Conservation (phyloP, 768 basidiomycete genomes). For the Termitomyces bulborhizus region DNA sequence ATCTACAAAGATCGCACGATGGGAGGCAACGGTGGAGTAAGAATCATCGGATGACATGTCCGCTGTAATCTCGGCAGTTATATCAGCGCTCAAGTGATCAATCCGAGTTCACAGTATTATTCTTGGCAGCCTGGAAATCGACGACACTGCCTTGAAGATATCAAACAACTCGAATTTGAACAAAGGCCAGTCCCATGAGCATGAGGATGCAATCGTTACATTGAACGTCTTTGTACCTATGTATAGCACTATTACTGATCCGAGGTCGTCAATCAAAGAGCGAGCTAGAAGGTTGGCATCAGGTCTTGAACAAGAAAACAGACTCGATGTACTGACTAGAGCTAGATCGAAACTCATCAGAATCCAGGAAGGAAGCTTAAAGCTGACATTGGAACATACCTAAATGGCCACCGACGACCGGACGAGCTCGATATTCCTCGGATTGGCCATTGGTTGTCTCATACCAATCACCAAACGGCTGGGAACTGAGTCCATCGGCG, state of each 20-base stretch:
- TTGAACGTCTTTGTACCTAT: not conserved
- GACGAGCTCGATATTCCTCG: constrained; percentile 49
- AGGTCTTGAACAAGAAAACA: not conserved
- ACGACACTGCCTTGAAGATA: no score
- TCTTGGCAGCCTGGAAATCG: no score
- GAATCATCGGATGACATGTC: no score
- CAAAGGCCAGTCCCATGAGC: not conserved
- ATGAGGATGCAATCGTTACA: not conserved
- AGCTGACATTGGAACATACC: constrained; percentile 20
- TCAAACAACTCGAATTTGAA: not conserved
- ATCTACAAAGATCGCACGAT: no score
- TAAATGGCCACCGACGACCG: constrained; percentile 57
- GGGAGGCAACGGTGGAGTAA: no score
- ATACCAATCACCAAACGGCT: constrained; percentile 47
- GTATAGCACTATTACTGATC: not conserved
- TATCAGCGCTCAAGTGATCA: no score
- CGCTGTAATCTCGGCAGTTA: no score
- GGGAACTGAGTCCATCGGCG: constrained; percentile 36
- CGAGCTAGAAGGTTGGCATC: constrained; percentile 3
- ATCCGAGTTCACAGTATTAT: no score
- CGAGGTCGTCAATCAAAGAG: not conserved
- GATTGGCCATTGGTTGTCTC: constrained; percentile 44
- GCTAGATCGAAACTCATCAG: not conserved
- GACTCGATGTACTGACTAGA: constrained; percentile 1
- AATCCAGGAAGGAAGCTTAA: not conserved